Evolutionary conservation across 768 basidiomycete genomes (phyloP).

Genomic region (Suillus discolor): DNA sequence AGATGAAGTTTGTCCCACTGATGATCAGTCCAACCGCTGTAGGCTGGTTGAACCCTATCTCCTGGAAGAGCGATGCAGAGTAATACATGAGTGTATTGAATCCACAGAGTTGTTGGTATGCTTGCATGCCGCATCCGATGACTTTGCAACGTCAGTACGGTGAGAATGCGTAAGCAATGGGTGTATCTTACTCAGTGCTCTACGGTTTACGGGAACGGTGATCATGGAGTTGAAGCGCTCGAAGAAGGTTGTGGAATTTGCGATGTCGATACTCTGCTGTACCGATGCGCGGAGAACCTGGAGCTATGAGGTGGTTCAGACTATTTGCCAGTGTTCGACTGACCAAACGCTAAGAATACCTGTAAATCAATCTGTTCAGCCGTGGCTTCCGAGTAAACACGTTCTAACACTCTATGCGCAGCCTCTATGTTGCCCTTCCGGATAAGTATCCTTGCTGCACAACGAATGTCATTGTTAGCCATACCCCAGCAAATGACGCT

Average conservation of each 20-base stretch:
- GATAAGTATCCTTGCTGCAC: slow-evolving; percentile 65
- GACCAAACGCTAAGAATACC: slow-evolving; percentile 31
- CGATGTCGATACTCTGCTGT: slow-evolving; percentile 60
- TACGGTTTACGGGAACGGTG: slow-evolving; percentile 57
- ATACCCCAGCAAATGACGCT: background rate
- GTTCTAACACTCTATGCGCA: slow-evolving; percentile 58
- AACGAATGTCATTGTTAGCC: background rate
- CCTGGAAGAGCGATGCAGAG: slow-evolving; percentile 77
- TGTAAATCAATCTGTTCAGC: slow-evolving; percentile 68
- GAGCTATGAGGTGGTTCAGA: slow-evolving; percentile 38
- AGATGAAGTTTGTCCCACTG: slow-evolving; percentile 77
- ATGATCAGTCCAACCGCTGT: slow-evolving; percentile 81
- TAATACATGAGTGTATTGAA: slow-evolving; percentile 83
- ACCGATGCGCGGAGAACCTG: slow-evolving; percentile 63
- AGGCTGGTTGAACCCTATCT: slow-evolving; percentile 81
- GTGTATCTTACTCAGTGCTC: slow-evolving; percentile 62
- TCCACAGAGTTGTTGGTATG: slow-evolving; percentile 81
- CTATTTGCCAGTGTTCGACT: too few relatives aligned
- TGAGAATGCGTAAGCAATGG: background rate
- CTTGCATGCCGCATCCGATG: slow-evolving; percentile 80
- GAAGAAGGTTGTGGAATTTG: slow-evolving; percentile 60
- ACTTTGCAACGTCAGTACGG: slow-evolving; percentile 40
- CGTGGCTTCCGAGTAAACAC: slow-evolving; percentile 69
- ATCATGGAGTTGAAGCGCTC: slow-evolving; percentile 59
- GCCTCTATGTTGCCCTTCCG: slow-evolving; percentile 49